These are phyloP conservation scores for Emericellopsis atlantica DNA, from an alignment of 2,329 filamentous ascomycete genomes.

Conservation along the genomic window DNA sequence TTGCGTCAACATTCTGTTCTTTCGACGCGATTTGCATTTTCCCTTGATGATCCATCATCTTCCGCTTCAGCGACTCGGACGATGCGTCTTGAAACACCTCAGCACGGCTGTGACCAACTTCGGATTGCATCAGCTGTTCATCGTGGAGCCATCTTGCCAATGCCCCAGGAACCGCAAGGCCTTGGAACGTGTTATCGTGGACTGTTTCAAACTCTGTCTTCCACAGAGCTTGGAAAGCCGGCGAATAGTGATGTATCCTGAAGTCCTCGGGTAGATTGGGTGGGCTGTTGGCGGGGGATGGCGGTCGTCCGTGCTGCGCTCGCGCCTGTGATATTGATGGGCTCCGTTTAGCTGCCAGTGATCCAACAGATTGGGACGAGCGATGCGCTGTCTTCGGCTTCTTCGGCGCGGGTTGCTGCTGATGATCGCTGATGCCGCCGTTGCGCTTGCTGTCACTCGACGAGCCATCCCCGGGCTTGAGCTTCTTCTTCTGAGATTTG, in stretches of 20 bases:
- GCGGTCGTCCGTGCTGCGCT: constrained; percentile 43
- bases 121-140: constrained; percentile 51
- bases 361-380: constrained; percentile 61
- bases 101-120: constrained; percentile 49
- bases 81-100: constrained; percentile 56
- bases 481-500: constrained; percentile 82
- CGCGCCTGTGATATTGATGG: constrained; percentile 53
- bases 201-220: constrained; percentile 29
- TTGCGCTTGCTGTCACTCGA: constrained; percentile 48
- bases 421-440: constrained; percentile 25
- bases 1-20: constrained; percentile 10
- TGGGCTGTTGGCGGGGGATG: constrained; percentile 68
- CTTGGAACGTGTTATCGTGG: constrained; percentile 62
- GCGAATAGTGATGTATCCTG: constrained; percentile 56
- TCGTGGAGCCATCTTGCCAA: constrained; percentile 72
- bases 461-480: constrained; percentile 56
- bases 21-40: constrained; percentile 2
- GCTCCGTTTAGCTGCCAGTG: constrained; percentile 52
- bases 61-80: constrained; percentile 9
- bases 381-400: constrained; percentile 75
- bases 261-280: constrained; percentile 51
- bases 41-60: too few relatives aligned
- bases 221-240: constrained; percentile 64
- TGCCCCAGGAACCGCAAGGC: constrained; percentile 60
- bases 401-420: constrained; percentile 49